Conservation (phyloP, 192 early-diverging fungal genomes). For the Coemansia interrupta region DNA sequence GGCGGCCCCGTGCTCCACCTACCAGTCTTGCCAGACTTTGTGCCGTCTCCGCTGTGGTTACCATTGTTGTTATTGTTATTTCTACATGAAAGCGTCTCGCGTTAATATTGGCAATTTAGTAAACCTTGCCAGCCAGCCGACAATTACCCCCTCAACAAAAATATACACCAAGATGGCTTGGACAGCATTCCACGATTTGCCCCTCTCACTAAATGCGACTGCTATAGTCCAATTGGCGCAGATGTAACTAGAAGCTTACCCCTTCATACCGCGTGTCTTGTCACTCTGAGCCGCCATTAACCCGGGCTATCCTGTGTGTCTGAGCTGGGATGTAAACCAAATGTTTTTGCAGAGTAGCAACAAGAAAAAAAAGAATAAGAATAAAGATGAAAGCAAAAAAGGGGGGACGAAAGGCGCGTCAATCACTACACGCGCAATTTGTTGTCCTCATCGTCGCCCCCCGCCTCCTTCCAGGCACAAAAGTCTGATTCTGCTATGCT, state of each 20-base stretch:
- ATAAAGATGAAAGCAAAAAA: not conserved
- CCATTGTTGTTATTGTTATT: conserved; percentile 9
- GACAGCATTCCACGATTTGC: too few species aligned
- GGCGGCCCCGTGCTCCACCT: conserved; percentile 44
- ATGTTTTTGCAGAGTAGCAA: not conserved
- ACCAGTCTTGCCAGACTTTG: conserved; percentile 3
- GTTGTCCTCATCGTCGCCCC: not conserved
- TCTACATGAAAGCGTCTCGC: not conserved
- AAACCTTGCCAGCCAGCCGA: too few species aligned
- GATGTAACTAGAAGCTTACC: conserved; percentile 1
- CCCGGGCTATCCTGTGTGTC: not conserved
- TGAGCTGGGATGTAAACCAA: not conserved
- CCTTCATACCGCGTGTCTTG: conserved; percentile 27
- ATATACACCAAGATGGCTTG: too few species aligned
- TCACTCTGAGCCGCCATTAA: conserved; percentile 20
- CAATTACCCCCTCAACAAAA: too few species aligned
- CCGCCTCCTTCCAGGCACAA: not conserved
- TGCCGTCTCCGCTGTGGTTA: conserved; percentile 5
- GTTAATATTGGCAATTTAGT: not conserved
- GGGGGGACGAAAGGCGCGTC: not conserved
- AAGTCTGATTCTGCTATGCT: not conserved
- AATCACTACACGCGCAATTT: too few species aligned
- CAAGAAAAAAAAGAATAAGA: not conserved
- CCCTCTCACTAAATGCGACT: too few species aligned
- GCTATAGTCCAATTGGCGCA: too few species aligned